Evolutionary conservation across 108 stramenopile species (phyloP).

Genomic region (Nitzschia putrida): DNA sequence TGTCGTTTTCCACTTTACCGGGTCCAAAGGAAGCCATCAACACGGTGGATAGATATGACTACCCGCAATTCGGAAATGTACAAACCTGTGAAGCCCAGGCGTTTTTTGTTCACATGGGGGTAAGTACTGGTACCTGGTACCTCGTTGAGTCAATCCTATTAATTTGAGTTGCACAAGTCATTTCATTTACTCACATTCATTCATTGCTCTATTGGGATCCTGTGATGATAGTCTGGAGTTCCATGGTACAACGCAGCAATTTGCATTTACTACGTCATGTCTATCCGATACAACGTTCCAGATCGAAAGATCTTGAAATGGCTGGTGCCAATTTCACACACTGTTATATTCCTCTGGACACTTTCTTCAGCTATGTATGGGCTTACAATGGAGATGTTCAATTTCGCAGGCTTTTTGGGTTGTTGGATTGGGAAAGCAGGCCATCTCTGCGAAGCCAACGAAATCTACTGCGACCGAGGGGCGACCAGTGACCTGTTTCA

Average conservation of each 20-base stretch:
- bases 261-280: background rate
- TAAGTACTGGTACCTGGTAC: background rate
- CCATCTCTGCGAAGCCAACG: background rate
- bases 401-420: background rate
- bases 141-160: background rate
- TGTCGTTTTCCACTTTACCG: background rate
- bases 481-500: background rate
- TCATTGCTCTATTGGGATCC: too few relatives aligned
- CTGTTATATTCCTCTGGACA: background rate
- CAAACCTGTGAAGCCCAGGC: background rate
- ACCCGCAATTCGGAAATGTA: background rate
- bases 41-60: background rate
- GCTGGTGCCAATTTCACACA: background rate
- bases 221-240: too few relatives aligned
- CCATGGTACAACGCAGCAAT: background rate
- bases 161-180: too few relatives aligned
- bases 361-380: background rate
- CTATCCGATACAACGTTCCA: background rate
- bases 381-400: background rate
- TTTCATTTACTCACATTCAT: too few relatives aligned
- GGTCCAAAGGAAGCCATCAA: background rate
- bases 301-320: background rate
- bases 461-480: background rate
- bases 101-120: slow-evolving; percentile 1
- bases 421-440: background rate